phyloP scores from a whole-genome alignment of 148 eudicot genomes.

The Cornus controversa region DNA sequence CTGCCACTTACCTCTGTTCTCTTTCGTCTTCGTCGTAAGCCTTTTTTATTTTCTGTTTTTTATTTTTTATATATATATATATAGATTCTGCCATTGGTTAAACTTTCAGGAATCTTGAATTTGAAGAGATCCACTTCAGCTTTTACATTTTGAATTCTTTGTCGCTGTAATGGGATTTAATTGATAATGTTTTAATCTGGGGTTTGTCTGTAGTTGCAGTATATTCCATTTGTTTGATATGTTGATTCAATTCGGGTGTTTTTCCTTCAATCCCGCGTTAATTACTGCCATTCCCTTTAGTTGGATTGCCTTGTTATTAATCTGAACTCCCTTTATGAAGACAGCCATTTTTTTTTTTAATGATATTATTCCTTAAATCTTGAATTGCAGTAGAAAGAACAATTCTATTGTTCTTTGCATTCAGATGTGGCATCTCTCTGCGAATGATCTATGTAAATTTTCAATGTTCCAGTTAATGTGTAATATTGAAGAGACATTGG shows the following conservation, averaged over 20 bases:
- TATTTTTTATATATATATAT: background rate
- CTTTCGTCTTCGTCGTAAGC: conserved; percentile 42
- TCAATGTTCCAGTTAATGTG: background rate
- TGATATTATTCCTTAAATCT: conserved; percentile 1
- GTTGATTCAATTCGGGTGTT: background rate
- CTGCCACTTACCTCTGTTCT: conserved; percentile 30
- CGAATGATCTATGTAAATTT: conserved; percentile 2
- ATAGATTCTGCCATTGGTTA: conserved; percentile 5
- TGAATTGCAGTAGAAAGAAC: conserved; percentile 3
- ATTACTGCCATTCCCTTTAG: background rate
- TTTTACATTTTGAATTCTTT: background rate
- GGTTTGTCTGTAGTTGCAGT: conserved; percentile 6
- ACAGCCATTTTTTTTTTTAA: background rate
- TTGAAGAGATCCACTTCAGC: background rate
- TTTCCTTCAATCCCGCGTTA: conserved; percentile 16
- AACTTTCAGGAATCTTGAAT: conserved; percentile 2
- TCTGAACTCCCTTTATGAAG: background rate
- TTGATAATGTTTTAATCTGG: conserved; percentile 6
- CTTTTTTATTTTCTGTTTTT: conserved; percentile 21
- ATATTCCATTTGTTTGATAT: background rate
- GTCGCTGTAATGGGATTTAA: conserved; percentile 1
- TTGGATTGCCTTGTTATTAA: background rate
- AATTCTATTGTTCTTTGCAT: background rate
- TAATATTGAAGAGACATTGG: background rate
- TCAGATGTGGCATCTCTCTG: background rate